A percentile compares a stretch with the other conserved stretches of the same genome.
Evolutionary conservation across 768 basidiomycete genomes (phyloP).

Genomic region (Podaxis sp.): DNA sequence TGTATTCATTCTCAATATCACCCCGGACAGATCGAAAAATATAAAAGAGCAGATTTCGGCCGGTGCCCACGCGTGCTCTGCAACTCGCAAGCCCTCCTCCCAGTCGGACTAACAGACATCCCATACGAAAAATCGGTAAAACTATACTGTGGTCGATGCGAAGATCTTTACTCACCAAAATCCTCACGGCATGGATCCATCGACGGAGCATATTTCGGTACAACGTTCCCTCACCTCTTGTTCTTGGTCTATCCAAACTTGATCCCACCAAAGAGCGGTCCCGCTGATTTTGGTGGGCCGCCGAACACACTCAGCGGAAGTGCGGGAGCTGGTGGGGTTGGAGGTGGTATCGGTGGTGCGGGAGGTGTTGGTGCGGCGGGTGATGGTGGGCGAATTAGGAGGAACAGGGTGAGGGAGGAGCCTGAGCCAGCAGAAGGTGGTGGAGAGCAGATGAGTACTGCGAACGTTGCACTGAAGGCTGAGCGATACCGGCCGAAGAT

Average conservation of each 20-base stretch:
- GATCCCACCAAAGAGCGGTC: slow-evolving; percentile 77
- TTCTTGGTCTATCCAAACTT: slow-evolving; percentile 97
- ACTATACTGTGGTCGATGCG: slow-evolving; percentile 96
- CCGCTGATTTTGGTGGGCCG: slow-evolving; percentile 31
- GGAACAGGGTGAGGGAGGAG: slow-evolving; percentile 45
- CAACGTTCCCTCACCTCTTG: slow-evolving; percentile 94
- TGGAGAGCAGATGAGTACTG: slow-evolving; percentile 63
- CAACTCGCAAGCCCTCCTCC: slow-evolving; percentile 91
- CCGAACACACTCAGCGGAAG: slow-evolving; percentile 18
- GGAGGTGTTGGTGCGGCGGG: slow-evolving; percentile 20
- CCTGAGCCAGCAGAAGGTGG: slow-evolving; percentile 54
- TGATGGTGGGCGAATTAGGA: slow-evolving; percentile 17
- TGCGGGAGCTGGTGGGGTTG: slow-evolving; percentile 16
- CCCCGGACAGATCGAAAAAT: slow-evolving; percentile 79
- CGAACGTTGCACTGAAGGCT: slow-evolving; percentile 81
- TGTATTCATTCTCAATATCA: neutral
- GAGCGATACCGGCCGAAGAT: slow-evolving; percentile 88
- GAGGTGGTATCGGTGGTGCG: neutral
- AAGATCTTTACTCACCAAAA: slow-evolving; percentile 98
- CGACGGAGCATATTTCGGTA: slow-evolving; percentile 98
- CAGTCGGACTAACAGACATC: slow-evolving; percentile 95
- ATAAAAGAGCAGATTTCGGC: slow-evolving; percentile 97
- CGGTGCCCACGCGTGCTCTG: slow-evolving; percentile 98
- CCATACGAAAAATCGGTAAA: slow-evolving; percentile 99
- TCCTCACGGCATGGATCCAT: slow-evolving; percentile 96